Percentiles rank a stretch among this genome's conserved stretches.
Conservation (phyloP, 1,284 basidiomycete genomes). For the Agaricales sp. region DNA sequence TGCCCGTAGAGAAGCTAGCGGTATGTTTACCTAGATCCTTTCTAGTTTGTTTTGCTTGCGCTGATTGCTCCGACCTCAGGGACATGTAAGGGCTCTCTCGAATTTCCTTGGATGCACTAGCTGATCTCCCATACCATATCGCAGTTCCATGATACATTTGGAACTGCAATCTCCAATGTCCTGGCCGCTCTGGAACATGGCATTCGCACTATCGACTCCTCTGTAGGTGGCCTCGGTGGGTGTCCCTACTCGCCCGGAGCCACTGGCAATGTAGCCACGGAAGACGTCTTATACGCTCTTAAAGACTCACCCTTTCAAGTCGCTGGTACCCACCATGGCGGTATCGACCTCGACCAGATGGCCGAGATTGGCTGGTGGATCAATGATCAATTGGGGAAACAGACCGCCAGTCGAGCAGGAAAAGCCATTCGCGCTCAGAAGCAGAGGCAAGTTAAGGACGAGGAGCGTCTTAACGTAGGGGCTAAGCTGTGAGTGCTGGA, state of each 20-base stretch:
- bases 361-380: conserved; percentile 80
- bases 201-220: conserved; percentile 61
- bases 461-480: too few species aligned
- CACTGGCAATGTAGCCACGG: conserved; percentile 88
- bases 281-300: conserved; percentile 83
- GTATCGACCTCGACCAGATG: conserved; percentile 54
- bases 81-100: conserved; percentile 65
- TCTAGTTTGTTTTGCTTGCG: conserved; percentile 2
- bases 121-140: conserved; percentile 4
- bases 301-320: conserved; percentile 59
- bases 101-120: too few species aligned
- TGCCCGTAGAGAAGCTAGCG: conserved; percentile 60
- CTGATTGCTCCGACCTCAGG: conserved; percentile 21
- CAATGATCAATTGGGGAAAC: conserved; percentile 51
- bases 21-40: conserved; percentile 31
- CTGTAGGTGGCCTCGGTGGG: conserved; percentile 84
- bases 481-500: too few species aligned
- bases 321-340: conserved; percentile 30
- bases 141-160: conserved; percentile 89
- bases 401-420: conserved; percentile 75
- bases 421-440: conserved; percentile 60
- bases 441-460: conserved; percentile 20
- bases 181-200: conserved; percentile 54
- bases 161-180: conserved; percentile 70
- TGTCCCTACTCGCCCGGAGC: conserved; percentile 95